A percentile compares a stretch with the other conserved stretches of the same genome.
phyloP scores from a whole-genome alignment of 192 early-diverging fungal genomes.

The Glomus cerebriforme region DNA sequence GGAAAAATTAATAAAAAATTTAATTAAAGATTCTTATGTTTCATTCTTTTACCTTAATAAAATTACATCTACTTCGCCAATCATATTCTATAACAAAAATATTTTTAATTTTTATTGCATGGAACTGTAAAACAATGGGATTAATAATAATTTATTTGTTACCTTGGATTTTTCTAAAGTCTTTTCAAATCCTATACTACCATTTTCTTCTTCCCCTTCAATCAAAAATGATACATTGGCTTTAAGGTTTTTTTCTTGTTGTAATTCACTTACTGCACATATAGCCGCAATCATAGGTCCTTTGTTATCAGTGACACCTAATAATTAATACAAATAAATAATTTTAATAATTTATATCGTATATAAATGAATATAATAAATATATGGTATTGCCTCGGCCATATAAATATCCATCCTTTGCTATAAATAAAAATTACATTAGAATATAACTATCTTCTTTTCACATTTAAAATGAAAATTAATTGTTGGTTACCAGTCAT shows the following conservation, averaged over 20 bases:
- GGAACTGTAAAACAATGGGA: not conserved
- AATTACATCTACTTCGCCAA: slow-evolving; percentile 56
- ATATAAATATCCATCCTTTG: slow-evolving; percentile 72
- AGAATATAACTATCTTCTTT: not conserved
- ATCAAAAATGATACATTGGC: slow-evolving; percentile 74
- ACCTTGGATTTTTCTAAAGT: slow-evolving; percentile 58
- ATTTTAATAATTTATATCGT: not conserved
- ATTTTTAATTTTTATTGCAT: not conserved
- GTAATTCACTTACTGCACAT: slow-evolving; percentile 70
- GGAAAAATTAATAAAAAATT: slow-evolving; percentile 8
- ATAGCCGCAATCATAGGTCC: slow-evolving; percentile 74
- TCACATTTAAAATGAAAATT: not conserved
- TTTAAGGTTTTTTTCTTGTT: slow-evolving; percentile 55
- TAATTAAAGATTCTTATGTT: not conserved
- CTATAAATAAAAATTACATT: slow-evolving; percentile 24
- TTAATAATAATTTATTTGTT: not conserved
- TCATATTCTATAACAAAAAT: slow-evolving; percentile 37
- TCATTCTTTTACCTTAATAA: slow-evolving; percentile 46
- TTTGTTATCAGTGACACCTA: slow-evolving; percentile 73
- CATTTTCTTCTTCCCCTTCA: slow-evolving; percentile 80
- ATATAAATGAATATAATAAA: not conserved
- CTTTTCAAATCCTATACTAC: slow-evolving; percentile 67
- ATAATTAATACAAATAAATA: not conserved
- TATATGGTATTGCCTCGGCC: slow-evolving; percentile 53
- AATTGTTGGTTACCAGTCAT: slow-evolving; percentile 48